Evolutionary conservation across 2,329 filamentous ascomycete species (phyloP), one percentile per base, ranked within the genome.

Genomic region (Paraconiothyrium brasiliense): DNA sequence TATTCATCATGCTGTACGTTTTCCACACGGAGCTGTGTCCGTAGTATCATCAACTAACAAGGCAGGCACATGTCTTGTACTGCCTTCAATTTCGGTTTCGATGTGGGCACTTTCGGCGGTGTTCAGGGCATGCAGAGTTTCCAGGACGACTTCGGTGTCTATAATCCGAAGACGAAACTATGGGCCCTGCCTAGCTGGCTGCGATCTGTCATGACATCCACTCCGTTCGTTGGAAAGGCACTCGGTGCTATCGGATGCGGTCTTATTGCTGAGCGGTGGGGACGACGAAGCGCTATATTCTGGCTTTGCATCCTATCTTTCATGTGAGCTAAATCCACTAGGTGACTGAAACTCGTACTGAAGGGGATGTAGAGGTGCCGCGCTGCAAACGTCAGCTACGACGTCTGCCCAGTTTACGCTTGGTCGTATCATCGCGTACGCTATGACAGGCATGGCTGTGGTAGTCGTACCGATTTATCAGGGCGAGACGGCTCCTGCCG

Each of bases 31-130:
- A 20, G 20, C 20, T 20, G 27, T 2, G 27, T 30, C 27, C 20
- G 20, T 30, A 30, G 4, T 30, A 30, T 30, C 4, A 30, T 30
- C 27, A 30, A 30, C 27, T 30, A 30, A 30, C 6, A 30, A 30
- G 27, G 27, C 11, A 32, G 34, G 34, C 14, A 13, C 24, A 46
- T 56, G 52, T 14, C 52, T 32, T 46, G 14, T 27, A 20, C 14
- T 20, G 52, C 37, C 52, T 56, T 58, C 44, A 58, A 50, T 24
- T 58, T 49, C 37, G 55, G 55, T n/a, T 37, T 37, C 32, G 44
- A 58, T 44, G 43, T 49, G 13, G 44, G 44, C n/a, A 49, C 46
- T 4, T 50, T 58, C n/a, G 32, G 46, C 20, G 46, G 46, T 14
- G 46, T 49, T 10, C 56, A 58, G 39, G 56, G 43, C 20, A 58